phyloP scores from a whole-genome alignment of 106 monocot genomes.

The Dendrobium huoshanense region DNA sequence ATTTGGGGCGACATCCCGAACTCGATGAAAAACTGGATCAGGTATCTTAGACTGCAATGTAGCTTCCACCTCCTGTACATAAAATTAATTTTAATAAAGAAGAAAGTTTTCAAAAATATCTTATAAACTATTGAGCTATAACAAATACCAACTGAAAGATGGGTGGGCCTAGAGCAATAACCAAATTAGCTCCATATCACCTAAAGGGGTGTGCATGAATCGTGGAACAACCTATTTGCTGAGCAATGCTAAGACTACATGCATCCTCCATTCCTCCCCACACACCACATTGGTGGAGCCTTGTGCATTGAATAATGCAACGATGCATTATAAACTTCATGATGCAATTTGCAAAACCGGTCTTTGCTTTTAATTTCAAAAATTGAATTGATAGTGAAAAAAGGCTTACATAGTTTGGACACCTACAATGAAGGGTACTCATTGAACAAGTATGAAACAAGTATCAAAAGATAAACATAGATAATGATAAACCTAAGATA shows the following conservation, averaged over 20 bases:
- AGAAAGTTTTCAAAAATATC: neutral
- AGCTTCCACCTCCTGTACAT: slow-evolving; percentile 42
- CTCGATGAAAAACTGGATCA: slow-evolving; percentile 42
- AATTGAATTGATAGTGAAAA: neutral
- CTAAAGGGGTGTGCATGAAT: neutral
- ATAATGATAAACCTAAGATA: neutral
- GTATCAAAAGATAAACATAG: neutral
- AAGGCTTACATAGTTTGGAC: neutral
- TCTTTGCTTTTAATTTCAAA: neutral
- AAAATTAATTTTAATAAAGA: slow-evolving; percentile 8
- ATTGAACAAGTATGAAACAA: neutral
- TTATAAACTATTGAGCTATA: neutral
- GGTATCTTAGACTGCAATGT: slow-evolving; percentile 35
- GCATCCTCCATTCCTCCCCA: neutral
- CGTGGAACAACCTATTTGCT: neutral
- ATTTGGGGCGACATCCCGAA: slow-evolving; percentile 75
- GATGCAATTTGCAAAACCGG: neutral
- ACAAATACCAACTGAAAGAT: neutral
- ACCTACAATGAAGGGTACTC: neutral
- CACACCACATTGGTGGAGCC: neutral
- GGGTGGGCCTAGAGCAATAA: neutral
- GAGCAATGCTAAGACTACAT: neutral
- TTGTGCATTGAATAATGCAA: neutral
- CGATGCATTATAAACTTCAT: neutral
- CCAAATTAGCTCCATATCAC: neutral